Base-by-base conservation (phyloP, 2,329 filamentous ascomycete species). In the Hymenoscyphus repandus region DNA sequence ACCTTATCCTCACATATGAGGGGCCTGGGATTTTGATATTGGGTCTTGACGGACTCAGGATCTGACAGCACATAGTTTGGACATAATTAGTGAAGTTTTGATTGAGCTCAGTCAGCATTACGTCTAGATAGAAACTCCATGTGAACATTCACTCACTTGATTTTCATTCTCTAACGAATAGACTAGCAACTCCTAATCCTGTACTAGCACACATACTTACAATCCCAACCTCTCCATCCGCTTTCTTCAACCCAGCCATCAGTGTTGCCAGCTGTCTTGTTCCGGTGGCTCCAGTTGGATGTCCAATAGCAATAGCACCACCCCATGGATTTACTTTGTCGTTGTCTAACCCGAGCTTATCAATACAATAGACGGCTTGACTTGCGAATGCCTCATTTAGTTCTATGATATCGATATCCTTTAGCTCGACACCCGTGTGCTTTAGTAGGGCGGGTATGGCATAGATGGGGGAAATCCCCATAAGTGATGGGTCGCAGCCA, bases 331-430 rank as follows among this genome's bases (percentile, higher is more conserved):
- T 79, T 12, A 78, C 72, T 64, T 69, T 75, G 5, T 64, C 68
- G 37, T 64, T 56, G 52, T 77, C 74, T 48, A 78, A 62, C 0
- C 74, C 74, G 31, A 78, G 50, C 22, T 71, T 70, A 54, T 74
- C 55, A 1, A 78, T 67, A 47, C 74, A 78, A 53, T 77, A 59
- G 5, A 62, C 10, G 39, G 55, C 51, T 41, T 62, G 59, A 44
- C 58, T 59, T 13, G 60, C 61, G 51, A 62, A 64, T 7, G 61
- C 60, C 49, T 86, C 83, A 61, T 86, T 86, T 64, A 86, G 78
- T 66, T 86, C 83, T 78, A 82, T 85, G 15, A 86, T 71, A 39
- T 79, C 78, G 2, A 86, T 74, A 40, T 86, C 82, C 0, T 74
- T 71, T 36, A 74, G 76, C n/a, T 68, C 63, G 5, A 86, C 62